Evolutionary conservation across 345 rosid species (phyloP).

Genomic region (Salix arbutifolia): DNA sequence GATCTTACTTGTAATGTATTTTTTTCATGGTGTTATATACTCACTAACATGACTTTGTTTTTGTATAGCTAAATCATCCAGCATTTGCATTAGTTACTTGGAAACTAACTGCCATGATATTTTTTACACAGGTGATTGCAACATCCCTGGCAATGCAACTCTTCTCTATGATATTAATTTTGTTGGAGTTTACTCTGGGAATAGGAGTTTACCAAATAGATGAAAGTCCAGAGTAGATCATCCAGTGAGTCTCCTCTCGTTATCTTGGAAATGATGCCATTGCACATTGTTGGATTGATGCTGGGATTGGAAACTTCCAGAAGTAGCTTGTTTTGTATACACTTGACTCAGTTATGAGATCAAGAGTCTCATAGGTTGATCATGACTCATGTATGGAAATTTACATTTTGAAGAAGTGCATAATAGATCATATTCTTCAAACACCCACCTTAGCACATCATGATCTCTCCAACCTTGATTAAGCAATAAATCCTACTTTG

Average conservation of each 20-base stretch:
- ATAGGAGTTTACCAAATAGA: constrained; percentile 28
- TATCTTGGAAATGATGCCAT: background rate
- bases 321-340: background rate
- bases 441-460: background rate
- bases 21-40: background rate
- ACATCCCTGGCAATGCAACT: constrained; percentile 92
- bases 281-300: background rate
- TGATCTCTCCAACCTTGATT: background rate
- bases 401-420: background rate
- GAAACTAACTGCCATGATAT: constrained; percentile 5
- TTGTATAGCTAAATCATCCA: background rate
- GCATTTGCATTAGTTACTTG: background rate
- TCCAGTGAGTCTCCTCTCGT: constrained; percentile 16
- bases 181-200: constrained; percentile 69
- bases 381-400: background rate
- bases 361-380: background rate
- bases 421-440: background rate
- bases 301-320: background rate
- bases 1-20: background rate
- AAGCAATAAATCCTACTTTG: background rate
- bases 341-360: background rate
- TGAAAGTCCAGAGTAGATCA: background rate
- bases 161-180: constrained; percentile 78
- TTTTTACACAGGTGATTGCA: constrained; percentile 71
- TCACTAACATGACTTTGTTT: background rate